These are phyloP conservation scores for Plantago elongata DNA, from an alignment of 257 asterid genomes.

Conservation along the genomic window DNA sequence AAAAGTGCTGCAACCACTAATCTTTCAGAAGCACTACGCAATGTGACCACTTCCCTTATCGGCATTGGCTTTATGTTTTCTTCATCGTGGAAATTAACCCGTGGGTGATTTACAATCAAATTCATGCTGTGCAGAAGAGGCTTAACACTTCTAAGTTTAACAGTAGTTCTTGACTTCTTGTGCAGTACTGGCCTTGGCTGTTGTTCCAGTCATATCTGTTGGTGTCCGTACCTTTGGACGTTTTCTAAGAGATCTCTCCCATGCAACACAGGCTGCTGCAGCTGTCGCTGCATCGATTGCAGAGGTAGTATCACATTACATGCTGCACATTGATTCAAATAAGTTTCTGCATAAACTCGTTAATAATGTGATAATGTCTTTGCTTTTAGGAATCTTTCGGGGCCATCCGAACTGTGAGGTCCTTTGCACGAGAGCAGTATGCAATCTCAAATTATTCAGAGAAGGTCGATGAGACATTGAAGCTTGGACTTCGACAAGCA, in stretches of 20 bases:
- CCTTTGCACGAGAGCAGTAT: slow-evolving; percentile 56
- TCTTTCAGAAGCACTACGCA: slow-evolving; percentile 65
- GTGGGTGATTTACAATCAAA: slow-evolving; percentile 16
- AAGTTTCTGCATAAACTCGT: no score
- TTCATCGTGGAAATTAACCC: slow-evolving; percentile 56
- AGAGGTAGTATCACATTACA: slow-evolving; percentile 16
- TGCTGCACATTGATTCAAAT: no score
- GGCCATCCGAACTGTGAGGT: slow-evolving; percentile 61
- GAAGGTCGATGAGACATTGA: slow-evolving; percentile 56
- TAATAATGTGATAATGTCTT: no score
- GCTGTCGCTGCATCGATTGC: slow-evolving; percentile 51
- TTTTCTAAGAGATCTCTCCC: slow-evolving; percentile 57
- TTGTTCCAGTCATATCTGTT: slow-evolving; percentile 53
- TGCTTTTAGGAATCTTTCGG: slow-evolving; percentile 58
- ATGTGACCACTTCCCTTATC: slow-evolving; percentile 55
- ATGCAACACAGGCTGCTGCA: slow-evolving; percentile 70
- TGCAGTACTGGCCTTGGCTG: slow-evolving; percentile 53
- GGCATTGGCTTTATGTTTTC: slow-evolving; percentile 64
- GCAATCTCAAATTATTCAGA: slow-evolving; percentile 48
- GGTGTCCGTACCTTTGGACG: slow-evolving; percentile 56
- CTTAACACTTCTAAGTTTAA: no score
- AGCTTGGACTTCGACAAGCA: slow-evolving; percentile 60
- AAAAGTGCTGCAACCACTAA: slow-evolving; percentile 73
- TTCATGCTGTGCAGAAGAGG: no score
- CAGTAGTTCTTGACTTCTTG: no score